Evolutionary conservation across 352 stramenopile genomes (phyloP).

Genomic region (Phytopythium mirpurense): DNA sequence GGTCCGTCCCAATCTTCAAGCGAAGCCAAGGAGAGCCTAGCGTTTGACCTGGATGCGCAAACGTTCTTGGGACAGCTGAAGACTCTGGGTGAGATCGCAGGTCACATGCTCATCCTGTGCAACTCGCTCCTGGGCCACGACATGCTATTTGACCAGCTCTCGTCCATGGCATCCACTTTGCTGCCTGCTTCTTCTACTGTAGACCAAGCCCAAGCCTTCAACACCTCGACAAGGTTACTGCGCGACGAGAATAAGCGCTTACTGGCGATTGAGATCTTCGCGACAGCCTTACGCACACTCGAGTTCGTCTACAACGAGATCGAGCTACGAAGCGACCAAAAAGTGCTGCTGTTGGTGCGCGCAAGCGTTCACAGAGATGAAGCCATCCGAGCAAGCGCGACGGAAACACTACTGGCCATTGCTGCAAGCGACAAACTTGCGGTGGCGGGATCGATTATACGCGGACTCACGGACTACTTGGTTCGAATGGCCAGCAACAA

Average conservation of each 20-base stretch:
- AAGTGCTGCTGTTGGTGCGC: constrained; percentile 48
- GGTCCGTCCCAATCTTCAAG: neutral
- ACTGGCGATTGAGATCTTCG: constrained; percentile 51
- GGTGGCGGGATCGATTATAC: constrained; percentile 32
- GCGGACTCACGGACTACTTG: constrained; percentile 55
- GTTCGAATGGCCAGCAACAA: constrained; percentile 42
- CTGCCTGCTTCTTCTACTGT: neutral
- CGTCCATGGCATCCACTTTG: neutral
- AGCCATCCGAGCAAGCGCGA: constrained; percentile 32
- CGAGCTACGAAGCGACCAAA: constrained; percentile 56
- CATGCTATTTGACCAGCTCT: constrained; percentile 21
- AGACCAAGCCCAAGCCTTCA: neutral
- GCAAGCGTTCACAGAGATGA: constrained; percentile 41
- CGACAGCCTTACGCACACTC: constrained; percentile 30
- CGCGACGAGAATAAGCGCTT: constrained; percentile 43
- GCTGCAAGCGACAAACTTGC: constrained; percentile 8
- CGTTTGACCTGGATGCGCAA: constrained; percentile 30
- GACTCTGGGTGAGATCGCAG: constrained; percentile 51
- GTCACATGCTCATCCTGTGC: constrained; percentile 64
- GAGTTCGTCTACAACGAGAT: constrained; percentile 41
- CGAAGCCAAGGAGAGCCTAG: neutral
- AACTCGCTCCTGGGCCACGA: constrained; percentile 60
- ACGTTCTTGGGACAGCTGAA: constrained; percentile 19
- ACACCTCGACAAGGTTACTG: constrained; percentile 6
- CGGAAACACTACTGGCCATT: constrained; percentile 30